phyloP scores from a whole-genome alignment of 164 flowering plant genomes.

The Sedum album region DNA sequence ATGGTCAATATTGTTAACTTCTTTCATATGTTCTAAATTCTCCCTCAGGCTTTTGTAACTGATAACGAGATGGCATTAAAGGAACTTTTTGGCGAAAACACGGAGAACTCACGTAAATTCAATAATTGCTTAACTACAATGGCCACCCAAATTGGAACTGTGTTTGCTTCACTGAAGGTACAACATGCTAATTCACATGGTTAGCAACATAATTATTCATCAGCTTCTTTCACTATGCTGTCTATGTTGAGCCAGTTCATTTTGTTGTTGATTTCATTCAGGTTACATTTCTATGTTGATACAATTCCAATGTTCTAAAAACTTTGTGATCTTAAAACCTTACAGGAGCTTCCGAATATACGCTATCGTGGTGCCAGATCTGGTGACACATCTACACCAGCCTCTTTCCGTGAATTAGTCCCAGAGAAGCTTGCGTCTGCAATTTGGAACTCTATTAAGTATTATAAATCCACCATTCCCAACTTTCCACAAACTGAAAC shows the following conservation, averaged over 20 bases:
- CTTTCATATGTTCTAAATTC: slow-evolving; percentile 4
- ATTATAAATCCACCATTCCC: slow-evolving; percentile 60
- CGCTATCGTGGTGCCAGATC: slow-evolving; percentile 82
- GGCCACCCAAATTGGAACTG: slow-evolving; percentile 86
- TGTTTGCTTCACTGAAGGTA: slow-evolving; percentile 96
- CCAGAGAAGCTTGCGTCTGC: slow-evolving; percentile 91
- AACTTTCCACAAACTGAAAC: slow-evolving; percentile 89
- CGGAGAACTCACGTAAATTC: slow-evolving; percentile 52
- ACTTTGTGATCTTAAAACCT: not conserved
- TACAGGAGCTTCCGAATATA: slow-evolving; percentile 85
- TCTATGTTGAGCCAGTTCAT: not conserved
- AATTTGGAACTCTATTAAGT: slow-evolving; percentile 64
- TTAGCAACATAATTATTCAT: not conserved
- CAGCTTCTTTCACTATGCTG: not conserved
- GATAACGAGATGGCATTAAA: slow-evolving; percentile 78
- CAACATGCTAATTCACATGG: not conserved
- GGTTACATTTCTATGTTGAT: not conserved
- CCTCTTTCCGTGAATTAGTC: slow-evolving; percentile 66
- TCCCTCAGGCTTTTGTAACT: slow-evolving; percentile 66
- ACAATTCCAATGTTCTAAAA: not conserved
- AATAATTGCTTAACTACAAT: slow-evolving; percentile 64
- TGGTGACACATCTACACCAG: slow-evolving; percentile 61
- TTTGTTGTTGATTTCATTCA: not conserved
- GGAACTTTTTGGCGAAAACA: slow-evolving; percentile 58
- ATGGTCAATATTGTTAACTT: not conserved